Percentiles rank a stretch among this genome's conserved stretches.
Conservation (phyloP, 768 basidiomycete species). For the Suillus luteus region DNA sequence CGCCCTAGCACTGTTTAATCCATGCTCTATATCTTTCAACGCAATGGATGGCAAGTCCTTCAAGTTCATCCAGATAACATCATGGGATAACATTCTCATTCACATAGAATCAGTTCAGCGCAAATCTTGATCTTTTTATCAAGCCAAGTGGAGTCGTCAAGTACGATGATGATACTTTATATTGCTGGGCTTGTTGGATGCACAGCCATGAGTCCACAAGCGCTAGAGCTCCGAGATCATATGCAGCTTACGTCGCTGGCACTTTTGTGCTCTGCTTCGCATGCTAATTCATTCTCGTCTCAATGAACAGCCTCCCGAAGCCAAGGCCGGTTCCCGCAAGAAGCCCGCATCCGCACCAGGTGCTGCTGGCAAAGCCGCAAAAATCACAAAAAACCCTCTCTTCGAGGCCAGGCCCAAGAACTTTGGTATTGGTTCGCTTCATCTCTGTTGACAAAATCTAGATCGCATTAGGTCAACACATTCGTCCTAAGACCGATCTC, state of each 20-base stretch:
- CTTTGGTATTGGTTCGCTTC: conserved; percentile 87
- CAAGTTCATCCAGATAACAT: conserved; percentile 41
- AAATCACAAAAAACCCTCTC: conserved; percentile 91
- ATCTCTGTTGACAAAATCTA: neutral
- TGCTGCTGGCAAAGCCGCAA: conserved; percentile 73
- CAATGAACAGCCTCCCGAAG: conserved; percentile 88
- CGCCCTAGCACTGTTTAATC: conserved; percentile 41
- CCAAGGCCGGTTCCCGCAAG: conserved; percentile 70
- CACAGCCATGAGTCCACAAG: conserved; percentile 29
- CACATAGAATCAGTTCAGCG: conserved; percentile 30
- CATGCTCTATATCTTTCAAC: conserved; percentile 29
- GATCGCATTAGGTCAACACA: conserved; percentile 89
- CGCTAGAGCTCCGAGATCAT: conserved; percentile 60
- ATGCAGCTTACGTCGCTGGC: conserved; percentile 32
- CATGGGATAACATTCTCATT: neutral
- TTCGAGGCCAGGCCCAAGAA: conserved; percentile 90
- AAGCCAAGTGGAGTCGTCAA: conserved; percentile 40
- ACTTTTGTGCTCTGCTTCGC: conserved; percentile 21
- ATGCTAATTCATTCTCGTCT: conserved; percentile 61
- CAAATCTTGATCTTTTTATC: conserved; percentile 13
- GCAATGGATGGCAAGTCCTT: conserved; percentile 57
- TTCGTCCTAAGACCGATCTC: conserved; percentile 86
- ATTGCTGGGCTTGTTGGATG: conserved; percentile 43
- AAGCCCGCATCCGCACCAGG: conserved; percentile 86
- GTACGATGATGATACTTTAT: conserved; percentile 40